phyloP scores from a whole-genome alignment of 139 green algal species.

The Dunaliella sp. region DNA sequence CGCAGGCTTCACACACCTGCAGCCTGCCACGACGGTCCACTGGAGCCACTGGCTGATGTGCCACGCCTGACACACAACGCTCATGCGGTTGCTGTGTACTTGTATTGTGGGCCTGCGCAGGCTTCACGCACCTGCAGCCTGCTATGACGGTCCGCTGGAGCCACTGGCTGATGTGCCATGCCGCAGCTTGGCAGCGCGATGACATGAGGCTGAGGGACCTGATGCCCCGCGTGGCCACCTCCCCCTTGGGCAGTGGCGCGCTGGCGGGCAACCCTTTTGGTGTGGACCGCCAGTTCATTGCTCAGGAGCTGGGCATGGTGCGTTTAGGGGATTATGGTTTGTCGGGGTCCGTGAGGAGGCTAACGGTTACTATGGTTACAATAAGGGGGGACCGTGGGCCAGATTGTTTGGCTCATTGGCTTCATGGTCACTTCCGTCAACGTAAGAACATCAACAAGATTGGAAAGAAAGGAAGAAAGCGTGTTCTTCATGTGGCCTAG shows the following conservation, averaged over 20 bases:
- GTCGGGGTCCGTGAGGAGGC: no score
- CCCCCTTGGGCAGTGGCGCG: constrained; percentile 88
- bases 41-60: constrained; percentile 93
- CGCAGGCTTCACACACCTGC: constrained; percentile 74
- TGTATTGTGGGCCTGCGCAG: constrained; percentile 28
- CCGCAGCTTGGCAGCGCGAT: constrained; percentile 90
- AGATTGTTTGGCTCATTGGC: no score
- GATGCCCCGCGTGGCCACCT: constrained; percentile 79
- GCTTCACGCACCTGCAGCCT: constrained; percentile 96
- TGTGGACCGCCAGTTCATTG: constrained; percentile 85
- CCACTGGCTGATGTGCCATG: constrained; percentile 95
- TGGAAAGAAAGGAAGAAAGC: no score
- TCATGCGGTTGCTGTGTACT: neutral
- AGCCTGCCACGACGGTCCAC: constrained; percentile 66
- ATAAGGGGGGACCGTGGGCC: no score
- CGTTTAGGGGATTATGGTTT: no score
- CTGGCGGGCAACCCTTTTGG: constrained; percentile 95
- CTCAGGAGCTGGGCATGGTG: constrained; percentile 72
- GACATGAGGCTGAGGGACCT: constrained; percentile 88
- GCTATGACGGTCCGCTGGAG: constrained; percentile 92
- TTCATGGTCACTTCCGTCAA: no score
- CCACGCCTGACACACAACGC: constrained; percentile 54
- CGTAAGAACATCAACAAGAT: no score
- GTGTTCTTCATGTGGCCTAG: no score
- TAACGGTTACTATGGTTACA: no score